phyloP scores from a whole-genome alignment of 2,329 filamentous ascomycete genomes.

The Exophiala calicioides region DNA sequence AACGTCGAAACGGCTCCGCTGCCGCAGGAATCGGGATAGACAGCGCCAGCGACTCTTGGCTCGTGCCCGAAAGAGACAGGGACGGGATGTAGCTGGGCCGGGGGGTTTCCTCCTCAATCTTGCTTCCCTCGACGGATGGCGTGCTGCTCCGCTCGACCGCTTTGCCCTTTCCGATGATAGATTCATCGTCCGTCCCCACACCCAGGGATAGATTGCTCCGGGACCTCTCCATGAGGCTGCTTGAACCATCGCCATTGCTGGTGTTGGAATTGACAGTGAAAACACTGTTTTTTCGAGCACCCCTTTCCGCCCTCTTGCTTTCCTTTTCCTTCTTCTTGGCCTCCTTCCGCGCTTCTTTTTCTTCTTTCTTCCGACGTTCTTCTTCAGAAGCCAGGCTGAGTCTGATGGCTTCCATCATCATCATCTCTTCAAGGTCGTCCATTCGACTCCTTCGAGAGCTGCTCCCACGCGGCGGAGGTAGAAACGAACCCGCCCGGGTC shows the following conservation, averaged over 20 bases:
- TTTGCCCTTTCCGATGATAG: conserved; percentile 64
- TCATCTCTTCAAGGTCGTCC: conserved; percentile 93
- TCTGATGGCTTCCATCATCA: conserved; percentile 96
- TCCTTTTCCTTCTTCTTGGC: conserved; percentile 84
- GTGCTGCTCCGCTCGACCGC: conserved; percentile 59
- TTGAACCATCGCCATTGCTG: conserved; percentile 59
- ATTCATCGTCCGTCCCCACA: conserved; percentile 41
- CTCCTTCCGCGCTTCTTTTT: conserved; percentile 78
- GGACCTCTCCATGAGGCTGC: conserved; percentile 39
- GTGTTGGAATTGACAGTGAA: conserved; percentile 55
- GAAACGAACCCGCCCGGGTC: conserved; percentile 32
- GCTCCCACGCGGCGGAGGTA: conserved; percentile 46
- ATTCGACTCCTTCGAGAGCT: conserved; percentile 65
- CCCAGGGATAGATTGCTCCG: conserved; percentile 41
- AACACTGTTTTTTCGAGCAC: conserved; percentile 63
- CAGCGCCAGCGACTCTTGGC: conserved; percentile 31
- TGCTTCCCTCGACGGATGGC: conserved; percentile 12
- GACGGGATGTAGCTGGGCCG: conserved; percentile 20
- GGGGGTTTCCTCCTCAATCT: conserved; percentile 18
- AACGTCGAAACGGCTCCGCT: conserved; percentile 61
- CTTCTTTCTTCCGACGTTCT: conserved; percentile 81
- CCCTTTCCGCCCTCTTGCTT: conserved; percentile 71
- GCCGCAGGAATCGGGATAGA: conserved; percentile 35
- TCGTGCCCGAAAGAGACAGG: conserved; percentile 28
- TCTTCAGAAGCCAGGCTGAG: conserved; percentile 90